phyloP scores from a whole-genome alignment of 257 asterid genomes.

The Echites panduratus region DNA sequence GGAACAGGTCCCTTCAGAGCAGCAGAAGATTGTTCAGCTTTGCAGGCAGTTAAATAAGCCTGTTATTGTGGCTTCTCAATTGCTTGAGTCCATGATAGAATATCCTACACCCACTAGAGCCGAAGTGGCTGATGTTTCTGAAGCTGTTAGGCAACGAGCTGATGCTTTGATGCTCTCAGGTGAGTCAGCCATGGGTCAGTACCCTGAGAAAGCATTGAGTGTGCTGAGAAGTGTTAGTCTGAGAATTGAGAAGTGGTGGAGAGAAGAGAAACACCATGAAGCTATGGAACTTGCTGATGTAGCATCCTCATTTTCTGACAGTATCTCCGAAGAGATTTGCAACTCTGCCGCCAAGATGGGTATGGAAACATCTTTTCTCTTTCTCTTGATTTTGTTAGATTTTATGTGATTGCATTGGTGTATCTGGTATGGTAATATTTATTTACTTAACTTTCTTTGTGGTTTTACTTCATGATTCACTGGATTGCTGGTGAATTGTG shows the following conservation, averaged over 20 bases:
- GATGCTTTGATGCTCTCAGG: slow-evolving; percentile 99
- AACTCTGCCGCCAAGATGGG: slow-evolving; percentile 99
- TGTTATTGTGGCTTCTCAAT: slow-evolving; percentile 92
- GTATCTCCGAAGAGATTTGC: slow-evolving; percentile 96
- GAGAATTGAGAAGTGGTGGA: slow-evolving; percentile 98
- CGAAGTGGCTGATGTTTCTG: slow-evolving; percentile 98
- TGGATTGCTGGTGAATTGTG: neutral
- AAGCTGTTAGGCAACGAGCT: slow-evolving; percentile 91
- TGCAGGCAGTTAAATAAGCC: slow-evolving; percentile 91
- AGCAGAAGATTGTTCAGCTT: slow-evolving; percentile 74
- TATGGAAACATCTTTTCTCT: slow-evolving; percentile 28
- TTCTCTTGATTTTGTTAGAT: neutral
- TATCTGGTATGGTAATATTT: neutral
- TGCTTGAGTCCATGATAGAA: slow-evolving; percentile 98
- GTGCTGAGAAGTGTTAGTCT: slow-evolving; percentile 91
- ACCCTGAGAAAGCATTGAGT: slow-evolving; percentile 89
- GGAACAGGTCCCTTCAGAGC: slow-evolving; percentile 98
- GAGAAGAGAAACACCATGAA: slow-evolving; percentile 80
- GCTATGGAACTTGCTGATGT: slow-evolving; percentile 70
- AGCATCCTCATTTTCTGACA: slow-evolving; percentile 74
- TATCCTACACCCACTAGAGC: slow-evolving; percentile 99
- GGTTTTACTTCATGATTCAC: neutral
- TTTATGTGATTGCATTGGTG: neutral
- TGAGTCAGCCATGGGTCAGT: slow-evolving; percentile 99
- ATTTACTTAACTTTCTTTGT: neutral